Base-by-base conservation (phyloP, 202 grass and related monocot genomes). In the Schoenoplectus tabernaemontani region DNA sequence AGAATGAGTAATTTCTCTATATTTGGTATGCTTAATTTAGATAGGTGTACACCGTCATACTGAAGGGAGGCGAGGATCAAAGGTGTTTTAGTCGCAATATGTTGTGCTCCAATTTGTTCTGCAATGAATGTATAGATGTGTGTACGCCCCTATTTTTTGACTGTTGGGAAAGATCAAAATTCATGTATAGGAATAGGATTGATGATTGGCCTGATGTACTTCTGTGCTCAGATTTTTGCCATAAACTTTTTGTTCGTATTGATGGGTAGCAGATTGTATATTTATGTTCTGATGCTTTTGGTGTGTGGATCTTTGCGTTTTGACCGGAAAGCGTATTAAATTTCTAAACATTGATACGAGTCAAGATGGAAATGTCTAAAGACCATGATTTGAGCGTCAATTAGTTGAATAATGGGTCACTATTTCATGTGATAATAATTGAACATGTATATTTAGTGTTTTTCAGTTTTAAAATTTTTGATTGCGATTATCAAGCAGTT, bases 151-250 rank as follows among this genome's bases (percentile, higher is more conserved):
- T 22, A 65, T 65, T 80, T 80, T 65, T 80, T 65, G 7, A 46
- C 26, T 42, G 59, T 65, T 64, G 41, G 58, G 59, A 64, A 63
- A n/a, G n/a, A 26, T 43, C 12, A 13, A 16, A 36, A 63, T 44
- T 60, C 24, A 36, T 80, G 78, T 80, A 80, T 50, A 80, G 20
- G 78, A 80, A n/a, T n/a, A n/a, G n/a, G n/a, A 65, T 65, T 78
- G 33, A 16, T 43, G 54, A 64, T 80, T 80, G 23, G 58, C 46
- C 57, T 80, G 41, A 80, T 46, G 58, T 32, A 64, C 22, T 2
- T 78, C n/a, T 34, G 70, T 13, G n/a, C 7, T 65, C 17, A 12
- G 59, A 65, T 65, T 80, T 59, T 65, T 80, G 59, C 59, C 12
- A 17, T 38, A 26, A 48, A 65, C 4, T 33, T 64, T 78, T 50